Evolutionary conservation across 805 yeast genomes (phyloP).

Genomic region (Metschnikowia gelsemii): DNA sequence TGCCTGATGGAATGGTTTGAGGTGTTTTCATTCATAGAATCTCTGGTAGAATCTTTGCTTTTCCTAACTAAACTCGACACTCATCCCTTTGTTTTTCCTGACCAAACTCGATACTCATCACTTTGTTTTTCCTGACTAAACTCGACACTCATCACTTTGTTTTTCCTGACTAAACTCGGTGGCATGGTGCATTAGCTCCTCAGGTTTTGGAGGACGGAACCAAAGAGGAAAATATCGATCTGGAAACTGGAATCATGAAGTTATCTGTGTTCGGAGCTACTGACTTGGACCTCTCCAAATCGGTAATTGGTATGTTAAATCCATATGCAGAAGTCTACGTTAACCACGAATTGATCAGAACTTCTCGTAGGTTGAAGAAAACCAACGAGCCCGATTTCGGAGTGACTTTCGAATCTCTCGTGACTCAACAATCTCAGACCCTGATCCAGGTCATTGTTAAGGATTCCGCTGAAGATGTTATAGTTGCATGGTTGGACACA

Average conservation of each 20-base stretch:
- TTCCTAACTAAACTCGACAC: too few relatives aligned
- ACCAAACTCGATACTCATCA: too few relatives aligned
- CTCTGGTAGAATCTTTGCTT: too few relatives aligned
- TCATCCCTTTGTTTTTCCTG: too few relatives aligned
- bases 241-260: slow-evolving; percentile 75
- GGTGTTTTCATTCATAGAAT: too few relatives aligned
- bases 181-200: slow-evolving; percentile 50
- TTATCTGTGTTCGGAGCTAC: slow-evolving; percentile 59
- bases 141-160: too few relatives aligned
- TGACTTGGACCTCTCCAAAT: slow-evolving; percentile 51
- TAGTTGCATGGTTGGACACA: slow-evolving; percentile 54
- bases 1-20: too few relatives aligned
- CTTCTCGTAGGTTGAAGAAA: slow-evolving; percentile 60
- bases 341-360: slow-evolving; percentile 54
- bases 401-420: slow-evolving; percentile 57
- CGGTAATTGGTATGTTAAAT: slow-evolving; percentile 53
- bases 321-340: slow-evolving; percentile 69
- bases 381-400: slow-evolving; percentile 76
- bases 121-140: too few relatives aligned
- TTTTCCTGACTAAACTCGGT: too few relatives aligned
- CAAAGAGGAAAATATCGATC: slow-evolving; percentile 49
- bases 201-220: slow-evolving; percentile 49
- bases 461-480: slow-evolving; percentile 55
- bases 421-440: slow-evolving; percentile 60
- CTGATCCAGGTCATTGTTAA: slow-evolving; percentile 55